Percentiles rank a stretch among this genome's conserved stretches.
Conservation (phyloP, 208 protist genomes). For the Trypanosoma melophagium region DNA sequence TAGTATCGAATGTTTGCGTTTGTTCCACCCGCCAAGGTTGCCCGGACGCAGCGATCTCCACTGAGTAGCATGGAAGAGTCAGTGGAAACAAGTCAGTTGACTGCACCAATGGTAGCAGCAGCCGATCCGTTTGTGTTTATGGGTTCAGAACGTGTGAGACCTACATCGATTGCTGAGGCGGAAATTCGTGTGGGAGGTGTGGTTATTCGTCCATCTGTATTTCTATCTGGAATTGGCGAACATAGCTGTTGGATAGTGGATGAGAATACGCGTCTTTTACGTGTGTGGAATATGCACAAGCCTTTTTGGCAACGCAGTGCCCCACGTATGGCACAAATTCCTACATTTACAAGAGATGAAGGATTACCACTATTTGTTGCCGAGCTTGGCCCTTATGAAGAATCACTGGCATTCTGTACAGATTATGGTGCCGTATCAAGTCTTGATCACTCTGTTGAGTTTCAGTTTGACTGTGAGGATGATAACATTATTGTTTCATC, state of each 20-base stretch:
- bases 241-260: constrained; percentile 79
- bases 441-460: constrained; percentile 79
- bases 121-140: constrained; percentile 4
- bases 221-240: constrained; percentile 66
- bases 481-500: constrained; percentile 38
- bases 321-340: constrained; percentile 64
- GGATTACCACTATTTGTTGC: constrained; percentile 68
- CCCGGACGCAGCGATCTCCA: constrained; percentile 66
- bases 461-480: constrained; percentile 53
- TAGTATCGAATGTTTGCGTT: constrained; percentile 38
- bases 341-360: constrained; percentile 58
- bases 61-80: not conserved
- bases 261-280: constrained; percentile 61
- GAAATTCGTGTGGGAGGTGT: constrained; percentile 23
- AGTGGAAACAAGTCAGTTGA: constrained; percentile 7
- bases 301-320: constrained; percentile 47
- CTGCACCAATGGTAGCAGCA: constrained; percentile 6
- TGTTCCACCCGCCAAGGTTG: constrained; percentile 63
- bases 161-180: constrained; percentile 28
- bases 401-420: constrained; percentile 80
- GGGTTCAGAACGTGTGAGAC: constrained; percentile 12
- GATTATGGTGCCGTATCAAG: constrained; percentile 72
- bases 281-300: constrained; percentile 65
- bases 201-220: constrained; percentile 28
- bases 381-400: constrained; percentile 64